These are phyloP conservation scores for Tilletia caries DNA, from an alignment of 1,284 basidiomycete genomes.

Conservation along the genomic window DNA sequence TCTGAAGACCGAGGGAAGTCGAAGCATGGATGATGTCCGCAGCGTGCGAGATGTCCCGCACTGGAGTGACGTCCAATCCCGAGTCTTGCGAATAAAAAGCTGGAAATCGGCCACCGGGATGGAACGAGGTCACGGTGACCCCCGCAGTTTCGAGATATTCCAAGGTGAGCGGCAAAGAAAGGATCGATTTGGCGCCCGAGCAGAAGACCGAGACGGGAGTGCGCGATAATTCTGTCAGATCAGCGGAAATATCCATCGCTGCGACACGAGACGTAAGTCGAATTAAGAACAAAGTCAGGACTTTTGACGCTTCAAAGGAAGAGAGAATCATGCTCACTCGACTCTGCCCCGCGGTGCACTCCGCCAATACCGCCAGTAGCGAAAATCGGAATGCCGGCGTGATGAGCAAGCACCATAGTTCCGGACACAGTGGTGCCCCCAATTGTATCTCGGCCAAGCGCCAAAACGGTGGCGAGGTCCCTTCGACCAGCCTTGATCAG, in stretches of 20 bases:
- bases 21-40: conserved; percentile 60
- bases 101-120: conserved; percentile 70
- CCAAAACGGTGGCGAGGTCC: conserved; percentile 76
- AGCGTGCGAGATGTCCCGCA: conserved; percentile 25
- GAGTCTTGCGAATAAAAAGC: conserved; percentile 86
- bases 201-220: conserved; percentile 68
- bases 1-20: conserved; percentile 60
- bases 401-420: conserved; percentile 59
- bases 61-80: conserved; percentile 68
- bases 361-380: conserved; percentile 64
- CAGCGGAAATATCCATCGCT: conserved; percentile 77
- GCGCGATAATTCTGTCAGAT: conserved; percentile 45
- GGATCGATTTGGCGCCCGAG: conserved; percentile 90
- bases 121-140: conserved; percentile 82
- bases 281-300: neutral
- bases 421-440: conserved; percentile 90
- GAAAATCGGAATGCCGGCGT: conserved; percentile 51
- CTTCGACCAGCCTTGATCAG: conserved; percentile 76
- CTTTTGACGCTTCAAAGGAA: neutral
- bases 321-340: conserved; percentile 60
- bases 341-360: conserved; percentile 88
- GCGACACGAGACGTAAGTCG: too few species aligned
- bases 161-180: conserved; percentile 83
- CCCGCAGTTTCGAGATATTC: conserved; percentile 97
- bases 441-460: conserved; percentile 61